A percentile compares a stretch with the other conserved stretches of the same genome.
Evolutionary conservation across 495 filamentous ascomycete species (phyloP).

Genomic region (Oidiodendron maius): DNA sequence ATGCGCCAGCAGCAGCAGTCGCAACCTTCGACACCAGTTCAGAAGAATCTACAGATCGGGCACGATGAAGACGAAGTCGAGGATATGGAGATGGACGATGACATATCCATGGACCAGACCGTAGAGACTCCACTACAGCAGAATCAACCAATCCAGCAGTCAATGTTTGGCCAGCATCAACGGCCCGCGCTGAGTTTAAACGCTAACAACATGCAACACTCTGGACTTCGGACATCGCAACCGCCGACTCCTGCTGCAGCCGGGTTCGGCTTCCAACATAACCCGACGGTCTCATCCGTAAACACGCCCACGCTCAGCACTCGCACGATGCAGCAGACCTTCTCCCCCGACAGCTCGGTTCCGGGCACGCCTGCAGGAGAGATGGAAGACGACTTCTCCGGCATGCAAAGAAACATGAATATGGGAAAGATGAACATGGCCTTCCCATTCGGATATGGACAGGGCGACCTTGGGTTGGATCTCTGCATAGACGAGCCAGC

Average conservation of each 20-base stretch:
- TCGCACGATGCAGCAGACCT: slow-evolving; percentile 55
- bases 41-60: slow-evolving; percentile 29
- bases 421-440: slow-evolving; percentile 41
- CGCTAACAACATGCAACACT: slow-evolving; percentile 54
- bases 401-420: slow-evolving; percentile 56
- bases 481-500: slow-evolving; percentile 93
- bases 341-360: slow-evolving; percentile 68
- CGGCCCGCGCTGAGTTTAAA: slow-evolving; percentile 67
- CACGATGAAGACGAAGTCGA: slow-evolving; percentile 84
- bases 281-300: slow-evolving; percentile 95
- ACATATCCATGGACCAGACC: slow-evolving; percentile 51
- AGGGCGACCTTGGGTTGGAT: slow-evolving; percentile 38
- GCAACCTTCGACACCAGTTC: slow-evolving; percentile 21
- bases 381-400: slow-evolving; percentile 51
- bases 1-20: slow-evolving; percentile 35
- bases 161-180: slow-evolving; percentile 69
- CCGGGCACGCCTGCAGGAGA: slow-evolving; percentile 62
- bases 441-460: slow-evolving; percentile 26
- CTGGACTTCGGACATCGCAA: slow-evolving; percentile 77
- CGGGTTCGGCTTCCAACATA: slow-evolving; percentile 74
- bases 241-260: slow-evolving; percentile 79
- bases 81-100: slow-evolving; percentile 96
- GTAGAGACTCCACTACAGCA: slow-evolving; percentile 40
- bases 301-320: slow-evolving; percentile 81
- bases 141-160: slow-evolving; percentile 25